Evolutionary conservation across 768 basidiomycete genomes (phyloP).

Genomic region (Boletus rubescentipes): DNA sequence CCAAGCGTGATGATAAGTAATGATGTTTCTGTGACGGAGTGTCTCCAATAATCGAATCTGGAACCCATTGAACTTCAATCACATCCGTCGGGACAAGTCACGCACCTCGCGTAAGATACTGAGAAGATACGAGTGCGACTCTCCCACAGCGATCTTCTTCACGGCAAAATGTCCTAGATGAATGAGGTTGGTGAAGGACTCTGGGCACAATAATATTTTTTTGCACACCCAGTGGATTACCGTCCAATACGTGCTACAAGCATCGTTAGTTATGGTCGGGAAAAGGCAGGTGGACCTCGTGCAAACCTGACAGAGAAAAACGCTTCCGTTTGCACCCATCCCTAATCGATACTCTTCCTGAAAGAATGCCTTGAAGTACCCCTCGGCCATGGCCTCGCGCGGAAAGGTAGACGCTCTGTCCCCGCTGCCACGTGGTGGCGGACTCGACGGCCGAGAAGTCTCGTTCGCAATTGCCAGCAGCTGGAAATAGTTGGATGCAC

Average conservation of each 20-base stretch:
- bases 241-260: conserved; percentile 78
- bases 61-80: neutral
- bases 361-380: conserved; percentile 93
- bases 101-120: conserved; percentile 75
- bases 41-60: conserved; percentile 83
- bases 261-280: conserved; percentile 3
- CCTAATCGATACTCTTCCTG: conserved; percentile 85
- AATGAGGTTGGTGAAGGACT: conserved; percentile 1
- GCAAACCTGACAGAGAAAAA: conserved; percentile 81
- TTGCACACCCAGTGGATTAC: conserved; percentile 69
- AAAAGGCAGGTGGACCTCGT: neutral
- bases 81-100: neutral
- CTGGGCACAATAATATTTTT: neutral
- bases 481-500: conserved; percentile 80
- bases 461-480: conserved; percentile 74
- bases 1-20: conserved; percentile 97
- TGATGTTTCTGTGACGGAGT: conserved; percentile 88
- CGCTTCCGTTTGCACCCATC: conserved; percentile 93
- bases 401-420: conserved; percentile 46
- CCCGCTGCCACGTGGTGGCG: conserved; percentile 33
- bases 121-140: conserved; percentile 82
- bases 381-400: conserved; percentile 79
- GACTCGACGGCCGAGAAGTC: conserved; percentile 50
- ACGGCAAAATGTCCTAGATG: conserved; percentile 79
- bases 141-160: conserved; percentile 95